Evolutionary conservation across 1,284 basidiomycete species (phyloP).

Genomic region (Cutaneotrichosporon cavernicola): DNA sequence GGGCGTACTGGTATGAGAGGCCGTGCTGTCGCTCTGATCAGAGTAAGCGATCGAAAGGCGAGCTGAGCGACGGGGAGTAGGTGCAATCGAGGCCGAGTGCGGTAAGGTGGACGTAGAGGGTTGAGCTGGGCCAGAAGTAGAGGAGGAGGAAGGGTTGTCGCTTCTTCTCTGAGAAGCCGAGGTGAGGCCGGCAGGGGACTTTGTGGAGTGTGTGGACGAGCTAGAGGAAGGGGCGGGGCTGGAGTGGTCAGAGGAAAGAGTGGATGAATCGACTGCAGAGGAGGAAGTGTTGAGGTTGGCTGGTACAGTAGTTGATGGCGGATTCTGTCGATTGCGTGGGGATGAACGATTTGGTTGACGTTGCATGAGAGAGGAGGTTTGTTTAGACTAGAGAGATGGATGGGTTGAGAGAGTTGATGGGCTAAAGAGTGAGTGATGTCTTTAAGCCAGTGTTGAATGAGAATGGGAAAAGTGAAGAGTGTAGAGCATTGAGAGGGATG

Average conservation of each 20-base stretch:
- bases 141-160: constrained; percentile 7
- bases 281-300: not conserved
- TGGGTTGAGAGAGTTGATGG: not conserved
- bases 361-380: constrained; percentile 33
- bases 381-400: not conserved
- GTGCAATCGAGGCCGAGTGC: not conserved
- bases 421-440: not conserved
- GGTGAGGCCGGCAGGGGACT: constrained; percentile 13
- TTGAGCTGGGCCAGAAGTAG: not conserved
- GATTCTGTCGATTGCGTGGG: constrained; percentile 15
- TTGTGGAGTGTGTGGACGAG: constrained; percentile 7
- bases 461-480: not conserved
- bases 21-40: constrained; percentile 15
- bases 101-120: constrained; percentile 6
- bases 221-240: constrained; percentile 5
- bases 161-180: constrained; percentile 6
- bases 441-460: not conserved
- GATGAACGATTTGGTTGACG: constrained; percentile 20
- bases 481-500: not conserved
- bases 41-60: constrained; percentile 34
- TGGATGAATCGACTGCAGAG: constrained; percentile 11
- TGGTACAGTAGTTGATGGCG: not conserved
- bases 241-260: constrained; percentile 5
- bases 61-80: constrained; percentile 35
- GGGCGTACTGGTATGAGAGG: constrained; percentile 14